Evolutionary conservation across 495 filamentous ascomycete species (phyloP).

Genomic region (Tuber calosporum): DNA sequence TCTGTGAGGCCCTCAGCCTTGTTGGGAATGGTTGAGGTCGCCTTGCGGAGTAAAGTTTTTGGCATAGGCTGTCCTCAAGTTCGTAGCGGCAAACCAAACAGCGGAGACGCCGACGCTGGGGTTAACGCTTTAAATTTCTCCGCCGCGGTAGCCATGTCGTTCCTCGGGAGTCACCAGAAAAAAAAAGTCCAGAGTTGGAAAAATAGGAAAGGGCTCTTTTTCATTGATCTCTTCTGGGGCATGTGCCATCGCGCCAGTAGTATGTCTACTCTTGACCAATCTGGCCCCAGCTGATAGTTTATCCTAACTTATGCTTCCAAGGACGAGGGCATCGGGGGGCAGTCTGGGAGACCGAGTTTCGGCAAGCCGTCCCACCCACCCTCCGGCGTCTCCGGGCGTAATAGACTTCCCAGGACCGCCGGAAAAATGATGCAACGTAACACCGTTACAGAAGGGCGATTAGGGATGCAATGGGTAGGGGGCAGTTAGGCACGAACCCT

Average conservation of each 20-base stretch:
- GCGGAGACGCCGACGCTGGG: background rate
- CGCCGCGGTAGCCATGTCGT: background rate
- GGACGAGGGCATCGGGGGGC: background rate
- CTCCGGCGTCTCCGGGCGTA: background rate
- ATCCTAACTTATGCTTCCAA: background rate
- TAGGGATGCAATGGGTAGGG: background rate
- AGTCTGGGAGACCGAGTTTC: background rate
- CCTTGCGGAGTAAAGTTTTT: conserved; percentile 1
- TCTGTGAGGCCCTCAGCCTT: background rate
- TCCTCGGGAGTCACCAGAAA: background rate
- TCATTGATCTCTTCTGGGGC: background rate
- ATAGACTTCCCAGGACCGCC: background rate
- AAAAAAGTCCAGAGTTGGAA: background rate
- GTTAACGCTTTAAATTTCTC: background rate
- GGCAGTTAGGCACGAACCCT: background rate
- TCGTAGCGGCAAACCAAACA: background rate
- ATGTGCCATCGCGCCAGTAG: background rate
- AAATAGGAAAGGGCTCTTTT: background rate
- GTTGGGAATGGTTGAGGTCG: background rate
- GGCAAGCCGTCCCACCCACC: conserved; percentile 2
- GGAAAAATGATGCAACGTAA: background rate
- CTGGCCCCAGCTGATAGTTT: background rate
- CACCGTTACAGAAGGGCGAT: conserved; percentile 3
- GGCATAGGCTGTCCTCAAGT: background rate
- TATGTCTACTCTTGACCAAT: background rate